phyloP scores from a whole-genome alignment of 2,329 filamentous ascomycete species.

The Curvularia sp. region DNA sequence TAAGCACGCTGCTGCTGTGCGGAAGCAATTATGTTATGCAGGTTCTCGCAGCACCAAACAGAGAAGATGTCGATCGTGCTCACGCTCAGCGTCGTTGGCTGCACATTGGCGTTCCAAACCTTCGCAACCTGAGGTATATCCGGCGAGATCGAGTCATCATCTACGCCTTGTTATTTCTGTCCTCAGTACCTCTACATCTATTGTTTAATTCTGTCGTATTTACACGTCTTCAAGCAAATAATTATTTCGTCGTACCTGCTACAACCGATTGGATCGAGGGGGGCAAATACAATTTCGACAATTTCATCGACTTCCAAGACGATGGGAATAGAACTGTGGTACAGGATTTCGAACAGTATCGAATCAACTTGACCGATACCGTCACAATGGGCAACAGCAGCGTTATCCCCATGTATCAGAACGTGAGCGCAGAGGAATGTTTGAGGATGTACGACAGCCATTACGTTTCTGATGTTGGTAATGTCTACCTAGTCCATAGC shows the following conservation, averaged over 20 bases:
- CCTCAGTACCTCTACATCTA: slow-evolving; percentile 27
- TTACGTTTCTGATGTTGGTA: slow-evolving; percentile 22
- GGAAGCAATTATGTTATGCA: slow-evolving; percentile 43
- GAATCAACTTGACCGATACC: neutral
- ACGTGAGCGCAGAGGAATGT: slow-evolving; percentile 12
- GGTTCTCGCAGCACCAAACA: slow-evolving; percentile 31
- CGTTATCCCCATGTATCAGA: slow-evolving; percentile 5
- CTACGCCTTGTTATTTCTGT: slow-evolving; percentile 15
- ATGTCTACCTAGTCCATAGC: slow-evolving; percentile 23
- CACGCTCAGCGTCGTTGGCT: slow-evolving; percentile 50
- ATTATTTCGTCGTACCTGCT: slow-evolving; percentile 20
- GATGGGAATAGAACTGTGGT: neutral
- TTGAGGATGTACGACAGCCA: slow-evolving; percentile 20
- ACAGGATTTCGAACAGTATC: neutral
- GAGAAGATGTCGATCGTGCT: slow-evolving; percentile 30
- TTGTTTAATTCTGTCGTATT: slow-evolving; percentile 30
- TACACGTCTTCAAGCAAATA: slow-evolving; percentile 26
- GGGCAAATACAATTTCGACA: slow-evolving; percentile 14
- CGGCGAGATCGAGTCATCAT: slow-evolving; percentile 6
- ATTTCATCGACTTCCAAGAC: slow-evolving; percentile 5
- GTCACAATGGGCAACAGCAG: neutral
- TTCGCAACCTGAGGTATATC: slow-evolving; percentile 10
- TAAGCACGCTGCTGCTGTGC: slow-evolving; percentile 45
- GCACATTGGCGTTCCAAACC: slow-evolving; percentile 52
- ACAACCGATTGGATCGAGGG: slow-evolving; percentile 23